phyloP scores from a whole-genome alignment of 1,139 yeast species.

The Suhomyces coccinellae region DNA sequence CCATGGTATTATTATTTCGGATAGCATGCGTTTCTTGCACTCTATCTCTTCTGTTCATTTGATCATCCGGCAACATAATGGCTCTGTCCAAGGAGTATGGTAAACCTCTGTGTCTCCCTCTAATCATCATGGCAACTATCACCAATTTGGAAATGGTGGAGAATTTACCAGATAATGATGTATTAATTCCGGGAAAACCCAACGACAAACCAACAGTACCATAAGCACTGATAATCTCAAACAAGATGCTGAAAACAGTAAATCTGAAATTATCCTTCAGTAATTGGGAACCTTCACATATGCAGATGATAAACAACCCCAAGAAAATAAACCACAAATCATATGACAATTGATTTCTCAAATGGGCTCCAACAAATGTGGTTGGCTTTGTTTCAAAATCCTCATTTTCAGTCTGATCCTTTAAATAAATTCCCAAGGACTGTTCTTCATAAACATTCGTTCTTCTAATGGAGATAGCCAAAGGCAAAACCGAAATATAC shows the following conservation, averaged over 20 bases:
- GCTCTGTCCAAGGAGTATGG: constrained; percentile 96
- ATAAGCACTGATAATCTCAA: constrained; percentile 92
- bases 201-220: constrained; percentile 93
- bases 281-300: constrained; percentile 74
- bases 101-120: constrained; percentile 96
- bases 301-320: constrained; percentile 82
- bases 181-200: constrained; percentile 68
- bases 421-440: constrained; percentile 78
- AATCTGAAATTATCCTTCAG: constrained; percentile 50
- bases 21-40: constrained; percentile 61
- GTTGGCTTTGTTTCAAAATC: constrained; percentile 39
- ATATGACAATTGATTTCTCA: constrained; percentile 86
- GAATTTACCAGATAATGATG: constrained; percentile 76
- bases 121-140: constrained; percentile 82
- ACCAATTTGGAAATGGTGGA: constrained; percentile 75
- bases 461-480: constrained; percentile 93
- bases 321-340: constrained; percentile 93
- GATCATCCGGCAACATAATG: constrained; percentile 77
- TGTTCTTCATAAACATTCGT: constrained; percentile 98
- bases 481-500: constrained; percentile 94
- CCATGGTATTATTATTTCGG: constrained; percentile 35
- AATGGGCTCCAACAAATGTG: constrained; percentile 83
- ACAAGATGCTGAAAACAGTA: constrained; percentile 68
- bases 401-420: constrained; percentile 35
- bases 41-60: constrained; percentile 65